phyloP scores from a whole-genome alignment of 78 protist genomes.

The Dictyostelium purpureum region DNA sequence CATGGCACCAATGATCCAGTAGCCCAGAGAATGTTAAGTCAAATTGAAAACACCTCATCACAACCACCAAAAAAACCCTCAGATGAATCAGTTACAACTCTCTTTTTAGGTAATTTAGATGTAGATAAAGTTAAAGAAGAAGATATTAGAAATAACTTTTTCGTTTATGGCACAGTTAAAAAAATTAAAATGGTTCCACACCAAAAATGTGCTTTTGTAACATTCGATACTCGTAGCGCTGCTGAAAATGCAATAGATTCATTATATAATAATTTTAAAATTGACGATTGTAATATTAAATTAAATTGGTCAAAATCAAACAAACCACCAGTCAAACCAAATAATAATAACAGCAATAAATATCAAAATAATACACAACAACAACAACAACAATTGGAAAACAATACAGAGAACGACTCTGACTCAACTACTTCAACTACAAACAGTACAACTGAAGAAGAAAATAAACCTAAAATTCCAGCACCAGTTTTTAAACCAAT shows the following conservation, averaged over 20 bases:
- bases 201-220: conserved; percentile 73
- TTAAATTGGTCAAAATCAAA: conserved; percentile 65
- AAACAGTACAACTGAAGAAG: conserved; percentile 2
- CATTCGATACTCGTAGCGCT: conserved; percentile 45
- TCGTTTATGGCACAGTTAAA: conserved; percentile 31
- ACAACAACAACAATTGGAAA: background rate
- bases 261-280: conserved; percentile 28
- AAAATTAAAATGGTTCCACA: conserved; percentile 5
- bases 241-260: conserved; percentile 68
- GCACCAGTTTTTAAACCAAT: conserved; percentile 25
- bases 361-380: background rate
- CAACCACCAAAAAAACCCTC: conserved; percentile 55
- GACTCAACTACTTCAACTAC: background rate
- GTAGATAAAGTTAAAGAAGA: conserved; percentile 41
- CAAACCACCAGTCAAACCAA: background rate
- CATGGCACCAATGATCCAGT: conserved; percentile 89
- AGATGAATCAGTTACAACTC: conserved; percentile 55
- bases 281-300: conserved; percentile 14
- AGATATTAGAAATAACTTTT: conserved; percentile 37
- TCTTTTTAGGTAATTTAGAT: conserved; percentile 75
- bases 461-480: background rate
- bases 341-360: background rate
- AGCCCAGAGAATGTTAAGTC: conserved; percentile 80
- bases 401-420: background rate
- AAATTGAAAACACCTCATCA: background rate